These are phyloP conservation scores for Dioscorea cayenensis DNA, from an alignment of 116 monocot genomes.

Conservation along the genomic window DNA sequence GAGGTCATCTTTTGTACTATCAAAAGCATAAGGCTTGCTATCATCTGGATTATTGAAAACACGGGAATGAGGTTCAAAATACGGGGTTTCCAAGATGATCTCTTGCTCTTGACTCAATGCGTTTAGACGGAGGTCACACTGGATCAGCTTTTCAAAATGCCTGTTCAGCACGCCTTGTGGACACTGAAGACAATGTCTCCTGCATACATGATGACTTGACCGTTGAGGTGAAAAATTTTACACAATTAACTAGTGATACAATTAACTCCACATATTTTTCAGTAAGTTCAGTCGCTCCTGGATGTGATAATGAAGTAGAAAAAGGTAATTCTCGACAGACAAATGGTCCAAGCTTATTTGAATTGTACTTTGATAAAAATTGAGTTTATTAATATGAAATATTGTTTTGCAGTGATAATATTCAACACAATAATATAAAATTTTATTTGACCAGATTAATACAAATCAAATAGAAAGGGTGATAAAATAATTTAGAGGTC, in stretches of 20 bases:
- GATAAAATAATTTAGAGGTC: too few species aligned
- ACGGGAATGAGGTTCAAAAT: constrained; percentile 71
- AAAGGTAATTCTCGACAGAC: background rate
- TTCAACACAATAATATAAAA: too few species aligned
- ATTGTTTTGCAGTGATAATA: too few species aligned
- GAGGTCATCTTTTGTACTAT: constrained; percentile 37
- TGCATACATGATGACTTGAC: constrained; percentile 10
- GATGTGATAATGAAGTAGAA: background rate
- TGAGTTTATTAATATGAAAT: too few species aligned
- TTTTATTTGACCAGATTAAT: too few species aligned
- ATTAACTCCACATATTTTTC: background rate
- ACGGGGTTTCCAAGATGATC: constrained; percentile 57
- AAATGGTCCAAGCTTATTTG: too few species aligned
- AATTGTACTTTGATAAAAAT: too few species aligned
- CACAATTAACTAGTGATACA: background rate
- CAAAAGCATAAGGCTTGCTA: constrained; percentile 32
- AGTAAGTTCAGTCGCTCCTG: background rate
- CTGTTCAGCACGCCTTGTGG: constrained; percentile 71
- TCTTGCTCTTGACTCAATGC: constrained; percentile 68
- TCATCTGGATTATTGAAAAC: constrained; percentile 59
- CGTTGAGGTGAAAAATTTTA: background rate
- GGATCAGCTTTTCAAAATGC: constrained; percentile 94
- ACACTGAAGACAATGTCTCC: constrained; percentile 83
- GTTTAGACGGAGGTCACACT: constrained; percentile 75
- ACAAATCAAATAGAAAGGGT: too few species aligned